These are phyloP conservation scores for Phaseolus coccineus DNA, from an alignment of 331 rosid species.

Conservation along the genomic window DNA sequence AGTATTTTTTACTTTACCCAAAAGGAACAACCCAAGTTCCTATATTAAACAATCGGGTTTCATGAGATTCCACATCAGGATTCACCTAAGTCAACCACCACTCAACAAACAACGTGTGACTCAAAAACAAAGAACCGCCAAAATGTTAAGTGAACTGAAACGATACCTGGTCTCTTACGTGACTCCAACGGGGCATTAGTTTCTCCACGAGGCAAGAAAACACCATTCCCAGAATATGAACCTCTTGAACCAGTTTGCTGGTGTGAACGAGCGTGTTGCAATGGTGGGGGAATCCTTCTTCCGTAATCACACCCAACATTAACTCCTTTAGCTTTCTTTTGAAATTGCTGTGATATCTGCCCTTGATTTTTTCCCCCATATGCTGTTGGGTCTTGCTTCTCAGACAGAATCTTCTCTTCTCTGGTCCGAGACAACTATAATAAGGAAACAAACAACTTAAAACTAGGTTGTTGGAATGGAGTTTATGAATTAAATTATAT, in stretches of 20 bases:
- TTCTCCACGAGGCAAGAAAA: constrained; percentile 72
- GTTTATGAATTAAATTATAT: no score
- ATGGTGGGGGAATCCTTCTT: background rate
- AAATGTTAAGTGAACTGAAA: constrained; percentile 22
- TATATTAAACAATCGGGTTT: background rate
- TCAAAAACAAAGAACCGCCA: background rate
- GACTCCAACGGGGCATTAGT: constrained; percentile 46
- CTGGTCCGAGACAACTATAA: constrained; percentile 38
- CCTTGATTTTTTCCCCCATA: constrained; percentile 13
- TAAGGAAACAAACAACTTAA: background rate
- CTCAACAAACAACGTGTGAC: background rate
- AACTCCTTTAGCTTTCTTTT: constrained; percentile 41
- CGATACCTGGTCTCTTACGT: constrained; percentile 62
- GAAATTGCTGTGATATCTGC: constrained; percentile 27
- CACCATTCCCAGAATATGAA: constrained; percentile 73
- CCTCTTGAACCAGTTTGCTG: constrained; percentile 47
- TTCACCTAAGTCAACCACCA: constrained; percentile 57
- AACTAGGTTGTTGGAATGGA: background rate
- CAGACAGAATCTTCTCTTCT: constrained; percentile 44
- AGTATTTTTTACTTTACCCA: constrained; percentile 1
- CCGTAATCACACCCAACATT: constrained; percentile 23
- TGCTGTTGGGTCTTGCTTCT: constrained; percentile 33
- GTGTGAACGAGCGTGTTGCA: background rate
- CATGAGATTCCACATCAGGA: constrained; percentile 55
- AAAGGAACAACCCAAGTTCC: background rate